These are phyloP conservation scores for Pseudozyma tsukubaensis DNA, from an alignment of 1,284 basidiomycete species.

Conservation along the genomic window DNA sequence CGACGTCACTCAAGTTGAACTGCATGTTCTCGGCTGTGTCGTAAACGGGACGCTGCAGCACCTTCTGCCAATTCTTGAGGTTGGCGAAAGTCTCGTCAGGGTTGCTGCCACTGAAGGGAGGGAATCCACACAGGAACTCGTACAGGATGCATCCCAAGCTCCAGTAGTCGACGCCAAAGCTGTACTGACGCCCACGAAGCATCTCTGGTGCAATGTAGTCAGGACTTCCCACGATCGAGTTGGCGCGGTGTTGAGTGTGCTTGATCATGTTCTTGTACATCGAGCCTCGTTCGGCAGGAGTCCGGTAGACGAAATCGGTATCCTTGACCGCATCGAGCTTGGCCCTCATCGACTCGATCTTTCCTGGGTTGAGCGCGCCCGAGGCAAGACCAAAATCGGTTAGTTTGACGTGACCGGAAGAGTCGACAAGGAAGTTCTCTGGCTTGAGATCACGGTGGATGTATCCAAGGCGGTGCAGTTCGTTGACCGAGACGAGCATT, in stretches of 20 bases:
- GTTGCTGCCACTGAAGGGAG: slow-evolving; percentile 93
- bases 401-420: slow-evolving; percentile 94
- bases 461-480: slow-evolving; percentile 65
- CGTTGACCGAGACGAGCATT: slow-evolving; percentile 68
- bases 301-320: slow-evolving; percentile 87
- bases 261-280: slow-evolving; percentile 92
- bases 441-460: slow-evolving; percentile 94
- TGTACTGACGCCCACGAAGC: slow-evolving; percentile 91
- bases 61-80: slow-evolving; percentile 94
- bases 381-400: slow-evolving; percentile 99
- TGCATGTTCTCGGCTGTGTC: slow-evolving; percentile 95
- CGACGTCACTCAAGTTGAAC: slow-evolving; percentile 92
- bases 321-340: slow-evolving; percentile 99
- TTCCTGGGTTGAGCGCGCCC: slow-evolving; percentile 91
- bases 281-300: slow-evolving; percentile 92
- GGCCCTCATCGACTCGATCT: slow-evolving; percentile 92
- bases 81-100: slow-evolving; percentile 99
- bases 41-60: slow-evolving; percentile 90
- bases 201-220: slow-evolving; percentile 89
- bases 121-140: slow-evolving; percentile 88
- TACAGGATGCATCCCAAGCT: slow-evolving; percentile 98
- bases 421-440: slow-evolving; percentile 98
- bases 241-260: slow-evolving; percentile 87
- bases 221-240: slow-evolving; percentile 97
- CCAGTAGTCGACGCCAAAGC: slow-evolving; percentile 97